Percentiles rank a stretch among this genome's conserved stretches.
Conservation (phyloP, 306 rosid genomes). For the Quercus engelmannii region DNA sequence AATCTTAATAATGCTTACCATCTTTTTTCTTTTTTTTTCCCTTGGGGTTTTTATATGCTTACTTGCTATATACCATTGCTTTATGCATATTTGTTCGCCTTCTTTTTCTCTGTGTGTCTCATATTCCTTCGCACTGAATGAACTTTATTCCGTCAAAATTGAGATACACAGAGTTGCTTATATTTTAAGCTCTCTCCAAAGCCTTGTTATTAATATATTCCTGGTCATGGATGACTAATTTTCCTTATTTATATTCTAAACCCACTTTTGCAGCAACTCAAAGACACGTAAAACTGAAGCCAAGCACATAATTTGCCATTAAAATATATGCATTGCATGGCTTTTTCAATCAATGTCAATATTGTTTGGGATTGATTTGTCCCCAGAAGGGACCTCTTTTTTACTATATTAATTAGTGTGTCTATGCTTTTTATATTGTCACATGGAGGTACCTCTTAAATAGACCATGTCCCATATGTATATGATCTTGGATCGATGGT, state of each 20-base stretch:
- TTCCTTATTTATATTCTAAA: not conserved
- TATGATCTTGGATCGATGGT: not conserved
- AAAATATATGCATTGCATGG: slow-evolving; percentile 1
- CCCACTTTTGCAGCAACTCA: slow-evolving; percentile 14
- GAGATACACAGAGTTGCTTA: slow-evolving; percentile 26
- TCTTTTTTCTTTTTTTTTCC: not conserved
- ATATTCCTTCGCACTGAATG: not conserved
- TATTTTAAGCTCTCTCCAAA: slow-evolving; percentile 22
- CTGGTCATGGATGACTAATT: not conserved
- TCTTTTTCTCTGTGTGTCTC: not conserved
- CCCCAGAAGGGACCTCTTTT: not conserved
- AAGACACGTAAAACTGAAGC: slow-evolving; percentile 30
- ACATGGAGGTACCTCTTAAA: slow-evolving; percentile 12
- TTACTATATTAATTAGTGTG: not conserved
- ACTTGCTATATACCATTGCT: not conserved
- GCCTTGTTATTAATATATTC: slow-evolving; percentile 9
- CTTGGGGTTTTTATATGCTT: not conserved
- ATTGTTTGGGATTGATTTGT: not conserved
- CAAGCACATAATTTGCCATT: not conserved
- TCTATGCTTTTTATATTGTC: not conserved
- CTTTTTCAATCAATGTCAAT: not conserved
- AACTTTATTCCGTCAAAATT: slow-evolving; percentile 19
- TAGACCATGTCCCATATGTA: not conserved
- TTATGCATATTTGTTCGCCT: not conserved
- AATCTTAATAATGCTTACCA: not conserved